phyloP scores from a whole-genome alignment of 2,329 filamentous ascomycete species.

The Blumeria graminis region DNA sequence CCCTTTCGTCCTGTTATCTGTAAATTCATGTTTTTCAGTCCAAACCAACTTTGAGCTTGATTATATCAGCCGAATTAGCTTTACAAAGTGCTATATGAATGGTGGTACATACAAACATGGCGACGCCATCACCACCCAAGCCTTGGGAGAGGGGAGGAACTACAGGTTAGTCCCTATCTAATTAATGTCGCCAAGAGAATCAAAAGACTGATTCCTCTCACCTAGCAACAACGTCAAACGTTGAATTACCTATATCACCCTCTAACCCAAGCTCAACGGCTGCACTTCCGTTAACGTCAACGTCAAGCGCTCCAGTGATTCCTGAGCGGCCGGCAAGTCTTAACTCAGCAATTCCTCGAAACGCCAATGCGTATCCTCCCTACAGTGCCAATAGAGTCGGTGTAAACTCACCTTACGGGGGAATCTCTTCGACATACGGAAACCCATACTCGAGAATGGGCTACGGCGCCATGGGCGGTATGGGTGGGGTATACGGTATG shows the following conservation, averaged over 20 bases:
- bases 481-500: slow-evolving; percentile 15
- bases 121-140: slow-evolving; percentile 70
- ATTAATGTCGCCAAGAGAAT: slow-evolving; percentile 6
- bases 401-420: slow-evolving; percentile 15
- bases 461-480: slow-evolving; percentile 14
- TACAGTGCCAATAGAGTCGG: slow-evolving; percentile 32
- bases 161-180: slow-evolving; percentile 12
- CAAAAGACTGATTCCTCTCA: not conserved
- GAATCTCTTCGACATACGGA: slow-evolving; percentile 20
- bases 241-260: not conserved
- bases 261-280: slow-evolving; percentile 10
- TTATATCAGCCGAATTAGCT: too few species aligned
- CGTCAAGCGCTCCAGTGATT: slow-evolving; percentile 34
- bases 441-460: slow-evolving; percentile 25
- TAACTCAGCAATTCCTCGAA: slow-evolving; percentile 60
- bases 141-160: slow-evolving; percentile 64
- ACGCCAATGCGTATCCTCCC: slow-evolving; percentile 57
- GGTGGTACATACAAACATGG: slow-evolving; percentile 6
- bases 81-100: too few species aligned
- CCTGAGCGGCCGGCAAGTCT: slow-evolving; percentile 64
- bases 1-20: too few species aligned
- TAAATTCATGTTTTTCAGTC: too few species aligned
- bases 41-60: too few species aligned
- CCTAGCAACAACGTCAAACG: not conserved
- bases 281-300: slow-evolving; percentile 15